These are phyloP conservation scores for Pythium guiyangense DNA, from an alignment of 352 stramenopile genomes.

Conservation along the genomic window DNA sequence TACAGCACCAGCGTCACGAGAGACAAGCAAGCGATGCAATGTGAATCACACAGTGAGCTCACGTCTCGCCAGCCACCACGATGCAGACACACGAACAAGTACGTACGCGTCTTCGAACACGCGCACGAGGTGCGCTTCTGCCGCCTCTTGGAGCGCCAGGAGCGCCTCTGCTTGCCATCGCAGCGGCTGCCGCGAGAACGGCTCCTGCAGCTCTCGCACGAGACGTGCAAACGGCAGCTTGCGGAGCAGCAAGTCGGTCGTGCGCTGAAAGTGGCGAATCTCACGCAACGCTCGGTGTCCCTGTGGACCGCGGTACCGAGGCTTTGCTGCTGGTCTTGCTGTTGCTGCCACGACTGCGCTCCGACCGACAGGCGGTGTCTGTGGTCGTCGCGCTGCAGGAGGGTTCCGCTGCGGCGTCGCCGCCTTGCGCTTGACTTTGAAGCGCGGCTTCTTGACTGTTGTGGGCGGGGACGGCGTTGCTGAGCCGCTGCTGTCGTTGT, in stretches of 20 bases:
- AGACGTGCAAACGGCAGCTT: slow-evolving; percentile 96
- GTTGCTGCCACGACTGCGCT: slow-evolving; percentile 3
- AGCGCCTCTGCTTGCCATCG: slow-evolving; percentile 91
- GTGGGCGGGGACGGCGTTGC: slow-evolving; percentile 7
- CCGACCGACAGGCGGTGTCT: not conserved
- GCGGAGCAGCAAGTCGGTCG: slow-evolving; percentile 94
- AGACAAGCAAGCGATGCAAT: no score
- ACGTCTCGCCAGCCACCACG: no score
- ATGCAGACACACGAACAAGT: not conserved
- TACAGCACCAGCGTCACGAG: slow-evolving; percentile 14
- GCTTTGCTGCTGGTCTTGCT: slow-evolving; percentile 44
- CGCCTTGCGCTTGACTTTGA: slow-evolving; percentile 12
- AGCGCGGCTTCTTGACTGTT: slow-evolving; percentile 14
- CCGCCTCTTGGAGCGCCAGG: slow-evolving; percentile 91
- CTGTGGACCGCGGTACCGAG: slow-evolving; percentile 40
- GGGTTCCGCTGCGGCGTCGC: slow-evolving; percentile 8
- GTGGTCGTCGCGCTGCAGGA: not conserved
- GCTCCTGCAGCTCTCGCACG: slow-evolving; percentile 91
- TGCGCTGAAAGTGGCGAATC: slow-evolving; percentile 95
- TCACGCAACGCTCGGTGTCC: slow-evolving; percentile 88
- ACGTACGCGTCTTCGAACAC: slow-evolving; percentile 94
- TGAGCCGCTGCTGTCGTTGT: not conserved
- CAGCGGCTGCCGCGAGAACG: slow-evolving; percentile 76
- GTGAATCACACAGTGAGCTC: not conserved
- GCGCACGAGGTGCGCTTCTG: slow-evolving; percentile 93